Evolutionary conservation across 331 rosid genomes (phyloP).

Genomic region (Acacia pycnantha): DNA sequence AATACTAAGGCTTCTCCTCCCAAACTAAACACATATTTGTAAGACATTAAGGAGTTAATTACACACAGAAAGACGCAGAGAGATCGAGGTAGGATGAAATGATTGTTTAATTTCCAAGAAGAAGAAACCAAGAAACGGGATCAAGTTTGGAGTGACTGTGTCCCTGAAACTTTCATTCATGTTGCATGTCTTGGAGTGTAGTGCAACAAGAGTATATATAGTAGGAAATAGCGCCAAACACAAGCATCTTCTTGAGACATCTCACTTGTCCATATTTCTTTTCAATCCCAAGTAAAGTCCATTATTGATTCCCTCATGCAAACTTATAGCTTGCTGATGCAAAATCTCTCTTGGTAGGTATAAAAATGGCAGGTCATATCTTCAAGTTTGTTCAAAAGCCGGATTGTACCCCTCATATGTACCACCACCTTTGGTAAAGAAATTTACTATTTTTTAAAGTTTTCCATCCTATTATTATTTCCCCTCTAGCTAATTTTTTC

Average conservation of each 20-base stretch:
- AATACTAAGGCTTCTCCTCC: background rate
- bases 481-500: too few species aligned
- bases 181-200: conserved; percentile 58
- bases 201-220: conserved; percentile 11
- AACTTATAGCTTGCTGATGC: background rate
- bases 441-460: too few species aligned
- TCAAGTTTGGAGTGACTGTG: conserved; percentile 48
- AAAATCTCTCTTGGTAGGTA: background rate
- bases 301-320: conserved; percentile 17
- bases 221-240: conserved; percentile 29
- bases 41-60: background rate
- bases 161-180: conserved; percentile 34
- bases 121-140: conserved; percentile 44
- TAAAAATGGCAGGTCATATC: background rate
- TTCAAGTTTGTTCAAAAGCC: background rate
- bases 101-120: conserved; percentile 32
- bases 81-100: conserved; percentile 7
- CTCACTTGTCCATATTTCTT: background rate
- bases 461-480: too few species aligned
- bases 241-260: conserved; percentile 16
- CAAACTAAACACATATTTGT: background rate
- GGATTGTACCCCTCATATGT: background rate
- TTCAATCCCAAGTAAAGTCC: background rate
- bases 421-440: background rate
- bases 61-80: background rate